A percentile compares a stretch with the other conserved stretches of the same genome.
Conservation (phyloP, 2,329 filamentous ascomycete species). For the Diaporthe capsici region DNA sequence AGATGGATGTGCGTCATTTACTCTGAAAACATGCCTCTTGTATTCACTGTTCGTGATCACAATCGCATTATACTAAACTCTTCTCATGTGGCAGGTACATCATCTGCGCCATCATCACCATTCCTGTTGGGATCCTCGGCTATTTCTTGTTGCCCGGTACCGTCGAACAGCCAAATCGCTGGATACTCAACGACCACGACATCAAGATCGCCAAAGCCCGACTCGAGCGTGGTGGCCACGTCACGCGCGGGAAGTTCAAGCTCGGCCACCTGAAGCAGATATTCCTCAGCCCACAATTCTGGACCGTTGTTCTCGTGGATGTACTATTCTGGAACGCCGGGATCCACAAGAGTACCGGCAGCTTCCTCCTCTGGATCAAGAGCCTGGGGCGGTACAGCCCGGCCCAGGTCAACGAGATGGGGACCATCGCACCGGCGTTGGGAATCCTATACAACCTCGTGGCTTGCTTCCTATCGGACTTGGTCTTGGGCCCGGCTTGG, state of each 20-base stretch:
- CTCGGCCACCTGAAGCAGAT: slow-evolving; percentile 52
- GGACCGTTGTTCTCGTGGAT: slow-evolving; percentile 63
- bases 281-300: slow-evolving; percentile 61
- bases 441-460: slow-evolving; percentile 70
- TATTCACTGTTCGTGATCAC: too few relatives aligned
- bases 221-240: slow-evolving; percentile 60
- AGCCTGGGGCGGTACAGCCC: slow-evolving; percentile 63
- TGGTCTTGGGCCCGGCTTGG: slow-evolving; percentile 65
- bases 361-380: slow-evolving; percentile 71
- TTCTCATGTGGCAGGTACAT: slow-evolving; percentile 54
- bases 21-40: too few relatives aligned
- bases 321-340: slow-evolving; percentile 70
- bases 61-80: too few relatives aligned
- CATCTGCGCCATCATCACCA: slow-evolving; percentile 67
- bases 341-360: slow-evolving; percentile 60
- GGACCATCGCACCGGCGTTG: slow-evolving; percentile 65
- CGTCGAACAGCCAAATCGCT: slow-evolving; percentile 62
- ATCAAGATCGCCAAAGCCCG: slow-evolving; percentile 60
- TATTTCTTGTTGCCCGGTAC: slow-evolving; percentile 67
- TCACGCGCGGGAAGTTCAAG: slow-evolving; percentile 53
- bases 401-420: slow-evolving; percentile 64
- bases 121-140: slow-evolving; percentile 65
- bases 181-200: slow-evolving; percentile 63
- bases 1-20: slow-evolving; percentile 66
- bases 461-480: slow-evolving; percentile 68